Base-by-base conservation (phyloP, 495 filamentous ascomycete species). In the Xylaria scruposa region DNA sequence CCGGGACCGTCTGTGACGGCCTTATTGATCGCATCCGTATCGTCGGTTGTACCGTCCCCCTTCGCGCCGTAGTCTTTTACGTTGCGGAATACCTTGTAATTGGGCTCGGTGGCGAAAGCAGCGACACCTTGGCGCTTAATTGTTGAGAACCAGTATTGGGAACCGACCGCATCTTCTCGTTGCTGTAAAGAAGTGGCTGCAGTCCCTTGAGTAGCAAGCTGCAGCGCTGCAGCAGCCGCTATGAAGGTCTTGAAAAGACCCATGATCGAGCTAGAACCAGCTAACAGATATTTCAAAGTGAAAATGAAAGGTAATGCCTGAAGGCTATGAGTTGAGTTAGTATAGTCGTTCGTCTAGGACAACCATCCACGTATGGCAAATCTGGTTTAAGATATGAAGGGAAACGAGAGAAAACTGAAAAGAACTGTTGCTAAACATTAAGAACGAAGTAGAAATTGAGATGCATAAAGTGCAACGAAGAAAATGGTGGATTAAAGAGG, bases 11-110 rank as follows among this genome's bases (percentile, higher is more conserved):
- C 88, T 12, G 88, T 83, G 72, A 97, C 93, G 40, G 95, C 95
- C 70, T 85, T 81, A 82, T 97, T 97, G 85, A 97, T 96, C n/a
- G 94, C 94, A 21, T 79, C 90, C 2, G 93, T 95, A 77, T 97
- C 94, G 79, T 98, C 94, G 5, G 91, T 93, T 0, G 85, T 80
- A 33, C 94, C 94, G 70, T 96, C 92, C 78, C 91, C 92, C 67
- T 84, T 90, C 4, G 93, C 93, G 31, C 93, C 93, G 76, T 88
- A 96, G 74, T 97, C 94, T 81, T 86, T 91, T 36, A 98, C 94
- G 78, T 98, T 97, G 51, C 95, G 92, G 81, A 90, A 97, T 26
- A 97, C 86, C 78, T 94, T 86, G 79, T 94, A 96, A 60, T 76
- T 71, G 24, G 82, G 75, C 36, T 84, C 79, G 42, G 79, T 79